Evolutionary conservation across 805 yeast species (phyloP).

Genomic region (Yueomyces sinensis): DNA sequence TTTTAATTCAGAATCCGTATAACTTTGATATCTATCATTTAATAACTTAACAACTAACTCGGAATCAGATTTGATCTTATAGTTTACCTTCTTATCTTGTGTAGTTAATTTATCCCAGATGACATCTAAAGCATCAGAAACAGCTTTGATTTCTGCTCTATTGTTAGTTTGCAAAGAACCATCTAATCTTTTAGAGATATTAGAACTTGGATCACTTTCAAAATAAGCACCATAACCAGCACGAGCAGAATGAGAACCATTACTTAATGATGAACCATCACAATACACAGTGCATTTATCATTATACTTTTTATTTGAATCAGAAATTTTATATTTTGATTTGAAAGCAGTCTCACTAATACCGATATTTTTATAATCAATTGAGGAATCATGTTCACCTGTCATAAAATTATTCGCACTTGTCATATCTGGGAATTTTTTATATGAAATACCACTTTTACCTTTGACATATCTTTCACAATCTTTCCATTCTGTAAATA

Average conservation of each 20-base stretch:
- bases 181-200: conserved; percentile 39
- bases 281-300: conserved; percentile 34
- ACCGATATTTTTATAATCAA: conserved; percentile 14
- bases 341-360: conserved; percentile 6
- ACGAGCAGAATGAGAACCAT: conserved; percentile 30
- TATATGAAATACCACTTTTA: conserved; percentile 28
- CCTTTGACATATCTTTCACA: conserved; percentile 21
- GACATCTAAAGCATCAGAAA: conserved; percentile 37
- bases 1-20: conserved; percentile 33
- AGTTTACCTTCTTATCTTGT: conserved; percentile 12
- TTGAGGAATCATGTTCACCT: conserved; percentile 6
- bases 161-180: conserved; percentile 54
- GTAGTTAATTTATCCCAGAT: conserved; percentile 22
- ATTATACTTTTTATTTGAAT: background rate
- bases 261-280: conserved; percentile 66
- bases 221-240: conserved; percentile 68
- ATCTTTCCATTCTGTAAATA: conserved; percentile 23
- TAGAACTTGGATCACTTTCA: conserved; percentile 37
- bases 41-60: conserved; percentile 46
- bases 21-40: conserved; percentile 39
- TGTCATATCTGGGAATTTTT: conserved; percentile 25
- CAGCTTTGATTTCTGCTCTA: conserved; percentile 66
- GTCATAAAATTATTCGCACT: conserved; percentile 25
- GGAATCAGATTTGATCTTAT: conserved; percentile 56
- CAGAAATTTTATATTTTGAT: conserved; percentile 2